phyloP scores from a whole-genome alignment of 192 early-diverging fungal species.

The Spinellus fusiger region DNA sequence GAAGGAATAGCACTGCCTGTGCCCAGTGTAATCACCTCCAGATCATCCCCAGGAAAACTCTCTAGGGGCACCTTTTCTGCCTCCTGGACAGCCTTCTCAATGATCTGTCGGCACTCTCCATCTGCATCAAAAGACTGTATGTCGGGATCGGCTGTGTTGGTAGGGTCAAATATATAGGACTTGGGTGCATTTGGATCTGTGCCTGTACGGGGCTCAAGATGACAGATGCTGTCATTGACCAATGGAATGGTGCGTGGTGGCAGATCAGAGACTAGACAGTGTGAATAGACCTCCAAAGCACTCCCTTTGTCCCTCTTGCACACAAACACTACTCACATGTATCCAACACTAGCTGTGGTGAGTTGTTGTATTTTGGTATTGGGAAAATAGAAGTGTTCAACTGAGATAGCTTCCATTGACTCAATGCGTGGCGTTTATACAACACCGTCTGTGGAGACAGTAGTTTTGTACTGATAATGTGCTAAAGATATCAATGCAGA shows the following conservation, averaged over 20 bases:
- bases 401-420: slow-evolving; percentile 59
- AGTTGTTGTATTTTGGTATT: slow-evolving; percentile 57
- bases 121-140: slow-evolving; percentile 15
- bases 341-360: slow-evolving; percentile 30
- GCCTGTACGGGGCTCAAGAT: slow-evolving; percentile 66
- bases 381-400: slow-evolving; percentile 63
- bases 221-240: slow-evolving; percentile 42
- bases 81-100: slow-evolving; percentile 21
- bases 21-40: slow-evolving; percentile 67
- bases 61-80: slow-evolving; percentile 18
- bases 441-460: slow-evolving; percentile 57
- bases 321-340: slow-evolving; percentile 5
- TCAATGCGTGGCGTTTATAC: slow-evolving; percentile 57
- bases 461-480: slow-evolving; percentile 67
- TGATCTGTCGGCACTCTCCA: slow-evolving; percentile 34
- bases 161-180: slow-evolving; percentile 21
- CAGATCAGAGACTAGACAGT: slow-evolving; percentile 4
- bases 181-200: slow-evolving; percentile 13
- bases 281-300: background rate
- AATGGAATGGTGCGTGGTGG: slow-evolving; percentile 8
- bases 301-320: background rate
- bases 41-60: slow-evolving; percentile 37
- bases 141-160: background rate
- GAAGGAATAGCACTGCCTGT: slow-evolving; percentile 88
- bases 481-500: slow-evolving; percentile 46